Conservation (phyloP, 1,284 basidiomycete species). For the Ustilago hordei region DNA sequence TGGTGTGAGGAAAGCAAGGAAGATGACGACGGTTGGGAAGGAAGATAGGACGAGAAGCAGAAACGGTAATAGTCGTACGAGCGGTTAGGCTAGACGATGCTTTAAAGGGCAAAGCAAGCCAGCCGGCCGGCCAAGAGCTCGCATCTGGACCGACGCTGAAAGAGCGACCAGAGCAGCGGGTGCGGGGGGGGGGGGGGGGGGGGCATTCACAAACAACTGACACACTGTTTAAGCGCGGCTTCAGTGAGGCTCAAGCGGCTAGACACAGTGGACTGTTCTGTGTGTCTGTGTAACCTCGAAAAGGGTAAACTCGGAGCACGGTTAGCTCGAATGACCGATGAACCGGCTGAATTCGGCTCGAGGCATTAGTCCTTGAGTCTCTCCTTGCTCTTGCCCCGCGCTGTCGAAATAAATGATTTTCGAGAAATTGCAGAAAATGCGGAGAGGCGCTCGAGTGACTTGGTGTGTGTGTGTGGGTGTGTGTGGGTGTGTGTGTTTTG, state of each 20-base stretch:
- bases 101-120: constrained; percentile 1
- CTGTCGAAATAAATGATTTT: not conserved
- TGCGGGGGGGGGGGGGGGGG: no score
- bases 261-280: not conserved
- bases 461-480: not conserved
- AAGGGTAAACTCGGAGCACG: constrained; percentile 18
- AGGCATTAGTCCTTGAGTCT: not conserved
- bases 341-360: constrained; percentile 42
- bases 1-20: not conserved
- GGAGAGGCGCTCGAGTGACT: not conserved
- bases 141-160: constrained; percentile 8
- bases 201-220: not conserved
- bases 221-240: no score
- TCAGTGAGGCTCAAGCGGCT: not conserved
- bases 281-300: not conserved
- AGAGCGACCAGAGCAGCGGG: not conserved
- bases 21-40: not conserved
- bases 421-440: not conserved
- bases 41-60: not conserved
- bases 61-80: constrained; percentile 4
- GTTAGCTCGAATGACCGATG: constrained; percentile 29
- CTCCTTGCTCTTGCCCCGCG: constrained; percentile 10
- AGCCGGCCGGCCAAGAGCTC: constrained; percentile 4
- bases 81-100: not conserved
- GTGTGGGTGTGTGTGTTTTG: not conserved